Percentiles rank a stretch among this genome's conserved stretches.
Evolutionary conservation across 495 filamentous ascomycete genomes (phyloP).

Genomic region (Xylaria longipes): DNA sequence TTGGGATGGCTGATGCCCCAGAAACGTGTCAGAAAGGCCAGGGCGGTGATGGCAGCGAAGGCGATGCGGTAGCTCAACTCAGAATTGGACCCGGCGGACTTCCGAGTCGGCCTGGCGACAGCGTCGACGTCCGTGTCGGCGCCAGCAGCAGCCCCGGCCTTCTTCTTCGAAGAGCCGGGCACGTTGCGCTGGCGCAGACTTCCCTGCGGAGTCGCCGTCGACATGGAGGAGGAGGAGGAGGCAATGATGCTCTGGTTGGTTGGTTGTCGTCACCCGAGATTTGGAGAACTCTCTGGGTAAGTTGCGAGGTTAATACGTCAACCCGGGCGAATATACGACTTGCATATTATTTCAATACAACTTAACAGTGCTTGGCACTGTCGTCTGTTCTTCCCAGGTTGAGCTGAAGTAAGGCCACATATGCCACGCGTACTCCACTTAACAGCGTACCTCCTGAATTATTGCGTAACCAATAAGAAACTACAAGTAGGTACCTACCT

Average conservation of each 20-base stretch:
- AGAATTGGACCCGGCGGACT: slow-evolving; percentile 43
- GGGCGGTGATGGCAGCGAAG: slow-evolving; percentile 73
- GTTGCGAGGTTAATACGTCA: slow-evolving; percentile 13
- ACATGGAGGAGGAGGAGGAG: slow-evolving; percentile 41
- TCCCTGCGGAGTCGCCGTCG: slow-evolving; percentile 49
- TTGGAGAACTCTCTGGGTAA: slow-evolving; percentile 9
- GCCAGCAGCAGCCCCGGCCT: slow-evolving; percentile 41
- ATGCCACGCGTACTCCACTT: slow-evolving; percentile 4
- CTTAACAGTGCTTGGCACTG: slow-evolving; percentile 10
- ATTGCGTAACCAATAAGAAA: slow-evolving; percentile 1
- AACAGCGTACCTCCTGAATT: not conserved
- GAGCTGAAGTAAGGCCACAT: slow-evolving; percentile 13
- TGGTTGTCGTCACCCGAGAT: slow-evolving; percentile 16
- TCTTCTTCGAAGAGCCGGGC: slow-evolving; percentile 51
- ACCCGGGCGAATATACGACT: slow-evolving; percentile 7
- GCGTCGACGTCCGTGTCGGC: slow-evolving; percentile 57
- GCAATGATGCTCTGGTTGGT: slow-evolving; percentile 21
- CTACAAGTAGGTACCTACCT: too few species aligned
- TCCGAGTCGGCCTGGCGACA: slow-evolving; percentile 39
- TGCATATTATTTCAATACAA: slow-evolving; percentile 12
- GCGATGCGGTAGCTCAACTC: slow-evolving; percentile 89
- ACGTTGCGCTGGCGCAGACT: slow-evolving; percentile 62
- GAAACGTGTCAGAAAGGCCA: slow-evolving; percentile 92
- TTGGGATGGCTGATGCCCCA: slow-evolving; percentile 93
- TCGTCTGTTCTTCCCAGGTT: not conserved